phyloP scores from a whole-genome alignment of 2,329 filamentous ascomycete genomes.

The Oidium heveae region DNA sequence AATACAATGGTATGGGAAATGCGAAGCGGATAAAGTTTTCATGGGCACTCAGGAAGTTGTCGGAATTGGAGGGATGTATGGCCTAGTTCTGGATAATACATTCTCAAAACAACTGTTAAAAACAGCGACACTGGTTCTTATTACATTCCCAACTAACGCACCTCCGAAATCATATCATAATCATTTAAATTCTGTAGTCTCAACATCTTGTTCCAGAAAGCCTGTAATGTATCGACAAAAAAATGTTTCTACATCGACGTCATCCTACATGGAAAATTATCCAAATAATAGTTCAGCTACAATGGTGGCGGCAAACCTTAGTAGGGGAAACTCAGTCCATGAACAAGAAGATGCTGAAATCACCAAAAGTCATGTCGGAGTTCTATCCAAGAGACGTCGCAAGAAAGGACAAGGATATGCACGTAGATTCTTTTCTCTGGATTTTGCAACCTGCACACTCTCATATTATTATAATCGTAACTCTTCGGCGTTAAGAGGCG shows the following conservation, averaged over 20 bases:
- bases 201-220: constrained; percentile 4
- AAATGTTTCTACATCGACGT: constrained; percentile 19
- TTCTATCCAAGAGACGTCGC: constrained; percentile 67
- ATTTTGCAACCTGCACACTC: constrained; percentile 79
- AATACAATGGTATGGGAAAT: constrained; percentile 77
- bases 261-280: constrained; percentile 34
- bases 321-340: constrained; percentile 24
- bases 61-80: constrained; percentile 75
- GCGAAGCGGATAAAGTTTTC: constrained; percentile 84
- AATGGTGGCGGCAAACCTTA: constrained; percentile 6
- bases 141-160: constrained; percentile 72
- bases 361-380: constrained; percentile 39
- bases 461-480: constrained; percentile 94
- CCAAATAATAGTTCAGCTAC: constrained; percentile 20
- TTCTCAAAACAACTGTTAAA: constrained; percentile 92
- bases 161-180: constrained; percentile 52
- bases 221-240: constrained; percentile 23
- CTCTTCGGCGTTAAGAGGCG: constrained; percentile 73
- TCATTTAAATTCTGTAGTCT: constrained; percentile 29
- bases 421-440: constrained; percentile 80
- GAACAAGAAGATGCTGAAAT: constrained; percentile 22
- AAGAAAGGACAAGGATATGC: constrained; percentile 91
- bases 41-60: constrained; percentile 70
- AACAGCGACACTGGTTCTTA: constrained; percentile 76
- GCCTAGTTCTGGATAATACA: constrained; percentile 92